Conservation (phyloP, 495 filamentous ascomycete species). For the Aspergillus sclerotiicarbonarius region DNA sequence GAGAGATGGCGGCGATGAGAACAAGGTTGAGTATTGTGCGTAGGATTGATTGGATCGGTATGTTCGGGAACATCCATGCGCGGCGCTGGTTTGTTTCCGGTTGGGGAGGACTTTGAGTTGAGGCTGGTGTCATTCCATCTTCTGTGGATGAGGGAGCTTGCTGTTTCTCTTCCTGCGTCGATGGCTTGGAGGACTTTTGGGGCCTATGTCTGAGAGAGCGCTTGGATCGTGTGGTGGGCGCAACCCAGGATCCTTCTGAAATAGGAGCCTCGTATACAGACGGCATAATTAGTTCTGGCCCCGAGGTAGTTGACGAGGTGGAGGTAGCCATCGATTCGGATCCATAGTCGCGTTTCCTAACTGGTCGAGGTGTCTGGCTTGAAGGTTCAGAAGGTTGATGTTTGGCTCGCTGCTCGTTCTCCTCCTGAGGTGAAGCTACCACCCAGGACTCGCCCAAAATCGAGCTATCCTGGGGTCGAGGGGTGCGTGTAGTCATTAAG, state of each 20-base stretch:
- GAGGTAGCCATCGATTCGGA: slow-evolving; percentile 30
- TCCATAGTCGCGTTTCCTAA: slow-evolving; percentile 14
- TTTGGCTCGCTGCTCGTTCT: slow-evolving; percentile 14
- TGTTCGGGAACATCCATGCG: neutral
- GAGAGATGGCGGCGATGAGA: slow-evolving; percentile 33
- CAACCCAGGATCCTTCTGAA: slow-evolving; percentile 41
- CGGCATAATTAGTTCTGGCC: slow-evolving; percentile 48
- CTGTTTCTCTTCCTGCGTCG: slow-evolving; percentile 2
- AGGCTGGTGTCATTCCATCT: neutral
- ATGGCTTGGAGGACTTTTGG: slow-evolving; percentile 19
- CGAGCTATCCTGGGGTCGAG: slow-evolving; percentile 24
- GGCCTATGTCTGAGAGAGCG: slow-evolving; percentile 27
- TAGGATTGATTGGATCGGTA: slow-evolving; percentile 12
- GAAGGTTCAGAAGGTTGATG: neutral
- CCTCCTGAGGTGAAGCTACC: slow-evolving; percentile 24
- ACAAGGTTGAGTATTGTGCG: slow-evolving; percentile 32
- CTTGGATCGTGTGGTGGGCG: slow-evolving; percentile 27
- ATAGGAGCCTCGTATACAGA: slow-evolving; percentile 40
- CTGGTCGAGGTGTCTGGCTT: slow-evolving; percentile 3
- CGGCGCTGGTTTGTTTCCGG: slow-evolving; percentile 3
- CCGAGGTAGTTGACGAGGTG: slow-evolving; percentile 33
- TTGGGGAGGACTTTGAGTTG: slow-evolving; percentile 1
- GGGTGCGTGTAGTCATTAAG: slow-evolving; percentile 26
- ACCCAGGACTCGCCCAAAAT: slow-evolving; percentile 44
- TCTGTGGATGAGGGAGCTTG: neutral